Evolutionary conservation across 164 flowering plant genomes (phyloP).

Genomic region (Cinnamomum micranthum): DNA sequence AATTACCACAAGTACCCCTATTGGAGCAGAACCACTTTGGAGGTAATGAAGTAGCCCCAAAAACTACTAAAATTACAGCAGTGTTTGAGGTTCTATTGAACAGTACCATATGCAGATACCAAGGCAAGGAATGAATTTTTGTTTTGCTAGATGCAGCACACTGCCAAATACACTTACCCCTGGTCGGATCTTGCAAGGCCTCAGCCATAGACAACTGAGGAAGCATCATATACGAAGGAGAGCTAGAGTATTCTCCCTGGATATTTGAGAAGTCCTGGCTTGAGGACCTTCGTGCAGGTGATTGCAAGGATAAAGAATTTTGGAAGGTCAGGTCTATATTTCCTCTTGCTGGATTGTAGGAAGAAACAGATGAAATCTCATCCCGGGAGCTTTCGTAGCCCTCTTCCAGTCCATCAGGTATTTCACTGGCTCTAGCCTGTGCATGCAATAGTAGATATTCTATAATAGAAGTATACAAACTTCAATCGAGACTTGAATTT

Average conservation of each 20-base stretch:
- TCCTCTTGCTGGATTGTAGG: conserved; percentile 69
- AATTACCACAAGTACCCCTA: not conserved
- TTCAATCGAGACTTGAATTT: not conserved
- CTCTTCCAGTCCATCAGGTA: conserved; percentile 72
- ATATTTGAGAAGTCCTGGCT: conserved; percentile 40
- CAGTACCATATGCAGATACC: not conserved
- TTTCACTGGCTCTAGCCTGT: conserved; percentile 77
- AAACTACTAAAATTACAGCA: not conserved
- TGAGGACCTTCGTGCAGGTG: conserved; percentile 51
- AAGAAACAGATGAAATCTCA: conserved; percentile 84
- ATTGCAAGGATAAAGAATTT: conserved; percentile 77
- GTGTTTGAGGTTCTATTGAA: not conserved
- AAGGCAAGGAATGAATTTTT: not conserved
- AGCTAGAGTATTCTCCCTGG: conserved; percentile 54
- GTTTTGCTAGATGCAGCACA: not conserved
- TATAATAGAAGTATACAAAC: not conserved
- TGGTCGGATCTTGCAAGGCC: conserved; percentile 53
- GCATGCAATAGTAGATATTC: not conserved
- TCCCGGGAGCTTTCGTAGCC: conserved; percentile 93
- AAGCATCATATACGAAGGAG: conserved; percentile 49
- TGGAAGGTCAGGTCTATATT: conserved; percentile 53
- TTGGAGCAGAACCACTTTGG: not conserved
- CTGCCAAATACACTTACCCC: conserved; percentile 35
- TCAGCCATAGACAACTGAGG: conserved; percentile 70
- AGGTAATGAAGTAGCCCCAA: not conserved